Evolutionary conservation across 768 basidiomycete genomes (phyloP).

Genomic region (Dictyophora rubrovolvata): DNA sequence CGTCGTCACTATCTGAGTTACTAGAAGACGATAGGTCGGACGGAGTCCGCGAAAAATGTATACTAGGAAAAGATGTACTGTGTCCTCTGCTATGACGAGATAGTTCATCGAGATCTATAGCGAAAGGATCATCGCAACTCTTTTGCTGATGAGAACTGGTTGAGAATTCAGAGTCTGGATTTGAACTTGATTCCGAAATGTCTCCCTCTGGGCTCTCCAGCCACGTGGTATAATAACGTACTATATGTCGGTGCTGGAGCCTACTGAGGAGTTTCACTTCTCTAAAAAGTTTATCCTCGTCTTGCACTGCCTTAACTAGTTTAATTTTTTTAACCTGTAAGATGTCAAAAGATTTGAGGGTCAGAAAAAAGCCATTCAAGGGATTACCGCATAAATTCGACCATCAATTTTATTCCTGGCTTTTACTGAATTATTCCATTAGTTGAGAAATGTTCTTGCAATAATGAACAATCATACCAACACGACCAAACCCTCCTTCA

Average conservation of each 20-base stretch:
- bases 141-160: slow-evolving; percentile 5
- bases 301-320: slow-evolving; percentile 56
- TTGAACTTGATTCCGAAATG: slow-evolving; percentile 45
- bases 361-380: neutral
- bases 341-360: slow-evolving; percentile 1
- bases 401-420: slow-evolving; percentile 82
- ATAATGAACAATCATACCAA: neutral
- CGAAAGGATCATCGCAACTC: slow-evolving; percentile 42
- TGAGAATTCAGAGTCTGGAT: slow-evolving; percentile 9
- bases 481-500: slow-evolving; percentile 20
- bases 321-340: slow-evolving; percentile 78
- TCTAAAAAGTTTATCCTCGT: slow-evolving; percentile 79
- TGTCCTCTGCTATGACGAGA: slow-evolving; percentile 39
- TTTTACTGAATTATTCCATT: slow-evolving; percentile 57
- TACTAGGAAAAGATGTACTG: slow-evolving; percentile 70
- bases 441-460: neutral
- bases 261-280: slow-evolving; percentile 86
- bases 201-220: slow-evolving; percentile 57
- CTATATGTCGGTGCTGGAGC: slow-evolving; percentile 82
- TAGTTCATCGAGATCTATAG: slow-evolving; percentile 52
- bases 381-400: slow-evolving; percentile 67
- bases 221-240: slow-evolving; percentile 88
- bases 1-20: slow-evolving; percentile 31
- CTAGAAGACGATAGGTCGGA: slow-evolving; percentile 25
- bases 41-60: slow-evolving; percentile 55